Conservation (phyloP, 768 basidiomycete species). For the Leccinum imitatum region DNA sequence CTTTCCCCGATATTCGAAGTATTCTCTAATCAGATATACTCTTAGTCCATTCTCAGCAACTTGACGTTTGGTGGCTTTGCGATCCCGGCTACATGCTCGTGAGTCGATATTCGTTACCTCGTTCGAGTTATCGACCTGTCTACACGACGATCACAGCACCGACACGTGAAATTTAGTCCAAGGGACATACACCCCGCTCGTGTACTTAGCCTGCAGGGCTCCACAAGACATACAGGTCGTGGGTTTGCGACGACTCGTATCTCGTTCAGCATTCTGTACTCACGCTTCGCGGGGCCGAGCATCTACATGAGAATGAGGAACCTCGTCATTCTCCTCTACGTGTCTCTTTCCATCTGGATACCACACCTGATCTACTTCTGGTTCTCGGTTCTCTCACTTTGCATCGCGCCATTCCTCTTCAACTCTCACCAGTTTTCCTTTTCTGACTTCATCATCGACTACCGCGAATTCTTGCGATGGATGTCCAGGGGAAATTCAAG, state of each 20-base stretch:
- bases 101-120: no score
- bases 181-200: no score
- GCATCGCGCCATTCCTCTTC: slow-evolving; percentile 97
- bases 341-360: slow-evolving; percentile 89
- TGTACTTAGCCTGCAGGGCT: no score
- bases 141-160: no score
- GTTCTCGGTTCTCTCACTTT: slow-evolving; percentile 93
- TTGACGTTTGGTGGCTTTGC: no score
- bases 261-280: slow-evolving; percentile 95
- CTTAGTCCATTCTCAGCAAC: no score
- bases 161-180: no score
- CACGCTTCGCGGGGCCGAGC: slow-evolving; percentile 98
- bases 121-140: no score
- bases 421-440: slow-evolving; percentile 99
- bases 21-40: no score
- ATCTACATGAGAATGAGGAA: slow-evolving; percentile 99
- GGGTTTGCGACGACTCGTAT: slow-evolving; percentile 98
- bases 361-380: slow-evolving; percentile 98
- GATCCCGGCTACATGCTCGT: no score
- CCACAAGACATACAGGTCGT: slow-evolving; percentile 58
- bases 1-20: no score
- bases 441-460: slow-evolving; percentile 97
- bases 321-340: slow-evolving; percentile 84
- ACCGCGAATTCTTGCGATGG: slow-evolving; percentile 97
- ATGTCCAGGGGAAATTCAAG: slow-evolving; percentile 99